These are phyloP conservation scores for Hanseniaspora sp. DNA, from an alignment of 1,139 yeast species.

Conservation along the genomic window DNA sequence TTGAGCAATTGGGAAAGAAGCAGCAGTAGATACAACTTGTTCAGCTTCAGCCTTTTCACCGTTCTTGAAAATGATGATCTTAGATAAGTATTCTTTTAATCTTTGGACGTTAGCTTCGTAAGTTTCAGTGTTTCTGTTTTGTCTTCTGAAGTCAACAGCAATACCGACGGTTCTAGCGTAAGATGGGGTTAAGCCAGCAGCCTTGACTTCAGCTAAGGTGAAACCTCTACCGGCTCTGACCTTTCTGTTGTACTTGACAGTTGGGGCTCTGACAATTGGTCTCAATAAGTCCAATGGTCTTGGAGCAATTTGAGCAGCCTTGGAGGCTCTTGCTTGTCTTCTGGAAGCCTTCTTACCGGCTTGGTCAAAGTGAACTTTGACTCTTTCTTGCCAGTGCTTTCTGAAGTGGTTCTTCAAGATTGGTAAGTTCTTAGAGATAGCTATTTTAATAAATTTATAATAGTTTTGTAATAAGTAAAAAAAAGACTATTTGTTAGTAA, in stretches of 20 bases:
- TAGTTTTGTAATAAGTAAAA: slow-evolving; percentile 6
- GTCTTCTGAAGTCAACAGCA: slow-evolving; percentile 99
- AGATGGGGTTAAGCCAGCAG: slow-evolving; percentile 89
- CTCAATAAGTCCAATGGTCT: slow-evolving; percentile 92
- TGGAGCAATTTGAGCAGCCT: slow-evolving; percentile 95
- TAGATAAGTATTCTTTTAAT: slow-evolving; percentile 90
- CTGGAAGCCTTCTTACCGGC: slow-evolving; percentile 98
- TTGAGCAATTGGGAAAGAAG: slow-evolving; percentile 88
- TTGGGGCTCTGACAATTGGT: slow-evolving; percentile 98
- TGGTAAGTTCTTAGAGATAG: slow-evolving; percentile 96
- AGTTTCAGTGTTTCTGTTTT: slow-evolving; percentile 94
- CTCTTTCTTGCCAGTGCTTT: slow-evolving; percentile 99
- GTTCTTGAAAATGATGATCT: slow-evolving; percentile 92
- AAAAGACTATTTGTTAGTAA: slow-evolving; percentile 15
- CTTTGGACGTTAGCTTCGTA: slow-evolving; percentile 91
- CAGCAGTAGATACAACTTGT: slow-evolving; percentile 63
- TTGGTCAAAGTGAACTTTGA: slow-evolving; percentile 95
- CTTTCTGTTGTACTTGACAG: slow-evolving; percentile 97
- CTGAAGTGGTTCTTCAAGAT: slow-evolving; percentile 93
- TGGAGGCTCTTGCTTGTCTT: slow-evolving; percentile 86
- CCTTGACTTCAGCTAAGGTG: slow-evolving; percentile 96
- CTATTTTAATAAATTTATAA: slow-evolving; percentile 36
- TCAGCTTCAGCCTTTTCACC: slow-evolving; percentile 69
- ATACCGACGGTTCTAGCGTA: slow-evolving; percentile 98
- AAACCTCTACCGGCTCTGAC: slow-evolving; percentile 99